Percentiles rank a stretch among this genome's conserved stretches.
phyloP scores from a whole-genome alignment of 352 stramenopile genomes.

The Aphanomyces euteiches region DNA sequence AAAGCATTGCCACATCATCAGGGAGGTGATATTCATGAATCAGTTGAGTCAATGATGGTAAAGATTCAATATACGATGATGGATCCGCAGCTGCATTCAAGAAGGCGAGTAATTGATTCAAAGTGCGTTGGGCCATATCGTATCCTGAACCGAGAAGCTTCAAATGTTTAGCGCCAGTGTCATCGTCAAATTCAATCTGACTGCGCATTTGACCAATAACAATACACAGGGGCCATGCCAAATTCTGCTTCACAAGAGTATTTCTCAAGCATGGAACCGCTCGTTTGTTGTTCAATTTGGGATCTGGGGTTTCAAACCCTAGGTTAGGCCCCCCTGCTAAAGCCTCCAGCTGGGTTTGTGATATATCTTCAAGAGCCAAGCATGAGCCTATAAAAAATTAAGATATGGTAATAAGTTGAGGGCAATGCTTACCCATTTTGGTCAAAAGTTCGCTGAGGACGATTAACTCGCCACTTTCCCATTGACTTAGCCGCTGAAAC shows the following conservation, averaged over 20 bases:
- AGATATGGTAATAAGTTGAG: neutral
- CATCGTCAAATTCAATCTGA: constrained; percentile 77
- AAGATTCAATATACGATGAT: constrained; percentile 62
- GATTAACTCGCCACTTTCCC: constrained; percentile 79
- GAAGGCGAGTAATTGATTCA: constrained; percentile 85
- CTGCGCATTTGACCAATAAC: constrained; percentile 83
- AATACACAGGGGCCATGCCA: constrained; percentile 70
- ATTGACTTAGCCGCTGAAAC: constrained; percentile 80
- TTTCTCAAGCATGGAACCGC: constrained; percentile 78
- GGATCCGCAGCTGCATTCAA: constrained; percentile 70
- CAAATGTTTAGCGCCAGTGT: constrained; percentile 51
- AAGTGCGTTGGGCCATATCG: constrained; percentile 80
- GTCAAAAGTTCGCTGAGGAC: constrained; percentile 85
- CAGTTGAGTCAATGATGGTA: constrained; percentile 57
- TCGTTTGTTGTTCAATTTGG: constrained; percentile 79
- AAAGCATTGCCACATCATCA: constrained; percentile 70
- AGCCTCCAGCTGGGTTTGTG: constrained; percentile 72
- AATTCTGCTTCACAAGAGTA: constrained; percentile 71
- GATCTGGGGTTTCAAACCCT: constrained; percentile 71
- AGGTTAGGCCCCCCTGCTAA: constrained; percentile 72
- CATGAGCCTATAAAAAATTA: constrained; percentile 45
- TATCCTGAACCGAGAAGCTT: constrained; percentile 78
- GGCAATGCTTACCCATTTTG: constrained; percentile 54
- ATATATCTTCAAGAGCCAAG: constrained; percentile 84
- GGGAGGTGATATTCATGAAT: constrained; percentile 72